phyloP scores from a whole-genome alignment of 495 filamentous ascomycete genomes.

The Aspergillus hancockii region DNA sequence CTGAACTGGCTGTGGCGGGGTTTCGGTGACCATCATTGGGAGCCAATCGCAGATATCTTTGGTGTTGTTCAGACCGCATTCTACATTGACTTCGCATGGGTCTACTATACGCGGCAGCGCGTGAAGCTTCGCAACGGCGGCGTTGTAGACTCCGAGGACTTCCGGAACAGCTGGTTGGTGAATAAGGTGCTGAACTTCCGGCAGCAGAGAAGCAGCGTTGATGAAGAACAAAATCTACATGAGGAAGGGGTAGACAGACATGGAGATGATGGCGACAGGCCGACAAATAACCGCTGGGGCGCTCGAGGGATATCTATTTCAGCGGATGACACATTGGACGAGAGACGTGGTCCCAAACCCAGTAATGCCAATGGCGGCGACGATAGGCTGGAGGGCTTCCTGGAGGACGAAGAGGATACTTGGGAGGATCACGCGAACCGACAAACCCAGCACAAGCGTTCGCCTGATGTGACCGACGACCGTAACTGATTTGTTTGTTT shows the following conservation, averaged over 20 bases:
- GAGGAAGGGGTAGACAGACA: conserved; percentile 34
- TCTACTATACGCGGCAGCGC: conserved; percentile 89
- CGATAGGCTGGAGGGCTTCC: conserved; percentile 26
- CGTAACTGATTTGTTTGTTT: conserved; percentile 4
- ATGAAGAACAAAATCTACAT: conserved; percentile 42
- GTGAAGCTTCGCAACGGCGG: conserved; percentile 92
- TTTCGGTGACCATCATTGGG: conserved; percentile 59
- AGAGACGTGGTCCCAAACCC: conserved; percentile 40
- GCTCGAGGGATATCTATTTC: conserved; percentile 75
- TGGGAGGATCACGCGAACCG: conserved; percentile 10
- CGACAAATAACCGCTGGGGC: conserved; percentile 65
- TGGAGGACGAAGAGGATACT: conserved; percentile 28
- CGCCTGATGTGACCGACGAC: conserved; percentile 1
- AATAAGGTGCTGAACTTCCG: conserved; percentile 48
- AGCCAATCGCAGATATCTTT: conserved; percentile 76
- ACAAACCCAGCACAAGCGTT: conserved; percentile 6
- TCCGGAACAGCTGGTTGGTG: conserved; percentile 75
- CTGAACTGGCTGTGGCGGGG: conserved; percentile 84
- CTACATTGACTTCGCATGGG: conserved; percentile 95
- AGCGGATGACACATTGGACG: conserved; percentile 72
- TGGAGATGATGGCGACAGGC: conserved; percentile 21
- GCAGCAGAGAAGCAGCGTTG: conserved; percentile 29
- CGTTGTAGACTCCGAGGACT: conserved; percentile 90
- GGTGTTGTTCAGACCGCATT: conserved; percentile 88
- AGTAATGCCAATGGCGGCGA: conserved; percentile 11